phyloP scores from a whole-genome alignment of 805 yeast species.

The Metschnikowia cubensis region DNA sequence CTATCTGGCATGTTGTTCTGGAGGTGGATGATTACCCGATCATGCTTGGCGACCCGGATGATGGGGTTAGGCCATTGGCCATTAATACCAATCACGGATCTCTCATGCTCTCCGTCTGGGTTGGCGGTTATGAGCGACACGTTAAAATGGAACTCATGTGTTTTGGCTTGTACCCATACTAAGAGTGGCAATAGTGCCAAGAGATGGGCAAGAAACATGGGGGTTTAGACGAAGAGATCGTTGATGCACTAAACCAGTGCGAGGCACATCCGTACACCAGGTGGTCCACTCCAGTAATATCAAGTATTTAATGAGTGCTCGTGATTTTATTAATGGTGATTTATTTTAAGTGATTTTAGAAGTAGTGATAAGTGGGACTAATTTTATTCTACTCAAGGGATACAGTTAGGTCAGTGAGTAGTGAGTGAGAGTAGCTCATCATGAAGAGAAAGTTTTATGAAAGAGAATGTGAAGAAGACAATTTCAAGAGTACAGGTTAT shows the following conservation, averaged over 20 bases:
- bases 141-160: slow-evolving; percentile 35
- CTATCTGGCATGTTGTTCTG: slow-evolving; percentile 31
- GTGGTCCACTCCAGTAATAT: too few relatives aligned
- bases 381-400: too few relatives aligned
- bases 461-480: too few relatives aligned
- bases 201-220: not conserved
- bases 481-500: too few relatives aligned
- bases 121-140: slow-evolving; percentile 40
- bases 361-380: too few relatives aligned
- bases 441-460: too few relatives aligned
- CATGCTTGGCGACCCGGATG: slow-evolving; percentile 35
- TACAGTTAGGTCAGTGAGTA: too few relatives aligned
- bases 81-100: slow-evolving; percentile 59
- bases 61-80: slow-evolving; percentile 43
- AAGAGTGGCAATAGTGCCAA: slow-evolving; percentile 5
- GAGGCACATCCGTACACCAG: not conserved
- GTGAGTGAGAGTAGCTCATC: too few relatives aligned
- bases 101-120: slow-evolving; percentile 52
- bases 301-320: too few relatives aligned
- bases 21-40: slow-evolving; percentile 37
- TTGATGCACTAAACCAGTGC: not conserved
- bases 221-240: not conserved
- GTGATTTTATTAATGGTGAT: too few relatives aligned
- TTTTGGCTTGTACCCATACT: slow-evolving; percentile 17
- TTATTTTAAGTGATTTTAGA: too few relatives aligned